Evolutionary conservation across 176 grass and related monocot species (phyloP), one percentile per base, ranked within the genome.

Genomic region (Aegilops speltoides): DNA sequence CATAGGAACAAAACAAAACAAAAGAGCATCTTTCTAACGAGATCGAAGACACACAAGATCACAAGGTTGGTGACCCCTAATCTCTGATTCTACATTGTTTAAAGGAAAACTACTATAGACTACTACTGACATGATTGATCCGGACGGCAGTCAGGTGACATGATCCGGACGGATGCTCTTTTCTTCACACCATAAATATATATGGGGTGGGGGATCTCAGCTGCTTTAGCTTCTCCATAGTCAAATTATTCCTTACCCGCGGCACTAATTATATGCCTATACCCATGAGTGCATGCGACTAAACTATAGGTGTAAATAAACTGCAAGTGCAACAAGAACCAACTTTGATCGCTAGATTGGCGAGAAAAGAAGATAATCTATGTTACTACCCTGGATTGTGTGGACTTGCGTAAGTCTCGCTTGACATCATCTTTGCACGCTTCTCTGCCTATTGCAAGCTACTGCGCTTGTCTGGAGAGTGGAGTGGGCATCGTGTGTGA

Each of bases 241-340:
- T 79, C 76, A 87, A 84, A 84, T 11, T 87, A 84, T 91, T 84
- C 3, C 41, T 43, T 43, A 85, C 76, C 3, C 6, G 0, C 3
- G 80, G 85, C 85, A 87, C 89, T 80, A 48, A 61, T 57, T 19
- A 10, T 26, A 23, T 31, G 17, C 10, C 10, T n/a, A 6, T 2
- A 7, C 6, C 48, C 50, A 17, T 19, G 50, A 54, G 50, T 54
- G 50, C 62, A 23, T 46, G 3, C 52, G 34, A 59, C 50, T 31
- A 80, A 84, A 68, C 45, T 19, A 62, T 28, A 76, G 4, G 26
- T 26, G 1, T 43, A 43, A 43, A 43, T 41, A 36, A 38, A 38
- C 7, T 38, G 36, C 14, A 7, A 68, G 64, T 36, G 6, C 41
- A 17, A 74, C 40, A 80, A 80, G 9, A 38, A 12, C 85, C 85